Evolutionary conservation across 2,329 filamentous ascomycete genomes (phyloP).

Genomic region (Verticillium albo-atrum): DNA sequence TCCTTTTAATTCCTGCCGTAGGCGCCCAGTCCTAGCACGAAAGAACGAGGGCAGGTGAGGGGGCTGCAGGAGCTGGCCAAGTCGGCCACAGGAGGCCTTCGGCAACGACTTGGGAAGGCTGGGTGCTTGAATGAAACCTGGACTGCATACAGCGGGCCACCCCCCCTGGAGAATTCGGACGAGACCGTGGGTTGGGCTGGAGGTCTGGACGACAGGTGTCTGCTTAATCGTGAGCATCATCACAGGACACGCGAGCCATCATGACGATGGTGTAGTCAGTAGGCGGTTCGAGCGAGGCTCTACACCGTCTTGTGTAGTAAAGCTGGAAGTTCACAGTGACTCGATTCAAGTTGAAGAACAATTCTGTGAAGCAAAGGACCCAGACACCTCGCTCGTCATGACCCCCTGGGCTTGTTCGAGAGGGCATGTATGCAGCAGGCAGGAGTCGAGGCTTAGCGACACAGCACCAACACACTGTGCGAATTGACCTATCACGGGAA

Average conservation of each 20-base stretch:
- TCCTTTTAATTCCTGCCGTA: background rate
- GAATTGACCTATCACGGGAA: background rate
- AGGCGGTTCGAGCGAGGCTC: too few species aligned
- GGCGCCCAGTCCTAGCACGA: background rate
- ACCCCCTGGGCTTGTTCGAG: too few species aligned
- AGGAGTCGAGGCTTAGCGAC: background rate
- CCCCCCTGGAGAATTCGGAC: background rate
- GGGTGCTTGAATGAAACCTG: background rate
- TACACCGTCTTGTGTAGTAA: too few species aligned
- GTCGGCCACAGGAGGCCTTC: background rate
- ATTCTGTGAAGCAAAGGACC: too few species aligned
- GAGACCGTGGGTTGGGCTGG: background rate
- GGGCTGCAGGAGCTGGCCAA: background rate
- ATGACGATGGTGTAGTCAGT: background rate
- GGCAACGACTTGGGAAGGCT: background rate
- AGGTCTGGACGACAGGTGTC: background rate
- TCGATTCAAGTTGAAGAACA: too few species aligned
- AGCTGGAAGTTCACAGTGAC: too few species aligned
- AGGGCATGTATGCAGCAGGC: background rate
- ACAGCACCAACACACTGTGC: background rate
- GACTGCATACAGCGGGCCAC: background rate
- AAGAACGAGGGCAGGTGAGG: background rate
- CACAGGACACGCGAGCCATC: background rate
- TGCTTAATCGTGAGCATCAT: background rate
- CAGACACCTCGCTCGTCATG: too few species aligned